Base-by-base conservation (phyloP, 495 filamentous ascomycete genomes). In the Lindgomyces ingoldianus region DNA sequence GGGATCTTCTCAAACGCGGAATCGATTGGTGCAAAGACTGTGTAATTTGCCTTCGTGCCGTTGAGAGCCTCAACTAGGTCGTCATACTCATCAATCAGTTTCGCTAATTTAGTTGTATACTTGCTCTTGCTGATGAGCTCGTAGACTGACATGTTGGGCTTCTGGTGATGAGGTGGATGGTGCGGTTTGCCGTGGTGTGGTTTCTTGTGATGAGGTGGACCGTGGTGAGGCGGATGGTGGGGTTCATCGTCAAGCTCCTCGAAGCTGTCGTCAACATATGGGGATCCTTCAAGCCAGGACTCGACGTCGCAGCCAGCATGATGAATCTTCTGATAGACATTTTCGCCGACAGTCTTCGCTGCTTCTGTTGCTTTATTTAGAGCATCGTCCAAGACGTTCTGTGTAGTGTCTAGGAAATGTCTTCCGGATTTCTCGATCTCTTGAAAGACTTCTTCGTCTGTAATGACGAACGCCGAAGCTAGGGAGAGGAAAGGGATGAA, bases 1-100 rank as follows among this genome's bases (percentile, higher is more conserved):
- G 83, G 86, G 61, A 91, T 80, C 73, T 85, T 85, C 51, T 87
- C 81, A 58, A 94, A 89, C 25, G 89, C 91, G 33, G 76, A 74
- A 74, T 96, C 86, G 2, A 84, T 86, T 1, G 91, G 91, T 21
- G 89, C 87, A 67, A 97, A 94, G 62, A 92, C 73, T 3, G 92
- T 96, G 70, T 87, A 81, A 69, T 94, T 92, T 18, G 81, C 74
- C 22, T 79, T 70, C 10, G 86, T 91, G 65, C 84, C 81, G 68
- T 93, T 89, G 46, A 97, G 84, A 16, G 84, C 70, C 19, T 84
- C 68, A 36, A 91, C 84, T 18, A 97, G 77, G 25, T 93, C 85
- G 4, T 81, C 76, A 73, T 87, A 83, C 59, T 89, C 80, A 56
- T 87, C 81, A 74, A 96, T 81, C 30, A 94, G 79, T 64, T 85